Conservation (phyloP, 352 stramenopile species). For the Phytophthora megakarya region DNA sequence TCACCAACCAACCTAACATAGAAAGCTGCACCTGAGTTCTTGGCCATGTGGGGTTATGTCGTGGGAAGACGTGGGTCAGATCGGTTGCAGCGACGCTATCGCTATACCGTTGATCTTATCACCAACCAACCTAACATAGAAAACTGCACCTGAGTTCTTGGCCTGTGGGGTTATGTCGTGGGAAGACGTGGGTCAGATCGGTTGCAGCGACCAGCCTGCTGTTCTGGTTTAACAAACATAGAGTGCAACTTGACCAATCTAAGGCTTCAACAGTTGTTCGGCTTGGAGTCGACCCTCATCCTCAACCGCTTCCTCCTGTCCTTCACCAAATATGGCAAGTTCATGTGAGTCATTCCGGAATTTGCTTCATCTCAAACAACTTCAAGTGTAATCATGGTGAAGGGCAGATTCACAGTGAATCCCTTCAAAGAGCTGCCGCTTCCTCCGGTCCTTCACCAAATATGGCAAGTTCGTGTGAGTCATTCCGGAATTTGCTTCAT, state of each 20-base stretch:
- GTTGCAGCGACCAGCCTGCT: background rate
- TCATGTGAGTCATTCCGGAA: constrained; percentile 9
- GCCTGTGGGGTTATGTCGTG: constrained; percentile 10
- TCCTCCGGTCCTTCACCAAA: background rate
- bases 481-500: constrained; percentile 29
- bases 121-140: background rate
- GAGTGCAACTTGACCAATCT: constrained; percentile 13
- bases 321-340: background rate
- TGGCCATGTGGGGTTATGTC: constrained; percentile 5
- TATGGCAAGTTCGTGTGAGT: background rate
- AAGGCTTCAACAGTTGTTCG: constrained; percentile 21
- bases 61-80: constrained; percentile 20
- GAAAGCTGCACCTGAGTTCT: constrained; percentile 19
- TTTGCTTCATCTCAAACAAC: constrained; percentile 26
- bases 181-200: constrained; percentile 18
- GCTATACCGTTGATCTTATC: constrained; percentile 32
- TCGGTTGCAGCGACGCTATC: background rate
- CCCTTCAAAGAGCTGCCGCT: constrained; percentile 32
- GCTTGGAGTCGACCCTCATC: background rate
- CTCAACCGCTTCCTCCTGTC: background rate
- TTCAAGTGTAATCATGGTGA: constrained; percentile 25
- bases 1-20: background rate
- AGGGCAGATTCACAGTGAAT: constrained; percentile 44
- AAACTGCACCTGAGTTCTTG: constrained; percentile 17
- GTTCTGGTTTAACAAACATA: constrained; percentile 25